Conservation (phyloP, 2,329 filamentous ascomycete species). For the Stagonosporopsis vannaccii region DNA sequence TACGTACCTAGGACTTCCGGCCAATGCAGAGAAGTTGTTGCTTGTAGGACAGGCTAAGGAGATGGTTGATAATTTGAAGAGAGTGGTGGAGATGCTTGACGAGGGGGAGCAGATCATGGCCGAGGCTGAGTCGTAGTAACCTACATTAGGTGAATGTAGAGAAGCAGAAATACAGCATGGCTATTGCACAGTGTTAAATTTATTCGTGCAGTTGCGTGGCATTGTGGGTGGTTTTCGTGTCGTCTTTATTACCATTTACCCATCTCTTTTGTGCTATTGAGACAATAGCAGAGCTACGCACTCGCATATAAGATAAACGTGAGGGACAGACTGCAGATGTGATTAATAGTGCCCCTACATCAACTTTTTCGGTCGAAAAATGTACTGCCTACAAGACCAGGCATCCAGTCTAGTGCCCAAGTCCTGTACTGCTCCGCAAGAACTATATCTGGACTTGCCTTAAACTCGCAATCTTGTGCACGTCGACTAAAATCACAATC, state of each 20-base stretch:
- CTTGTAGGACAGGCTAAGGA: constrained; percentile 86
- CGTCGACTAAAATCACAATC: not conserved
- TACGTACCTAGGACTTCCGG: constrained; percentile 90
- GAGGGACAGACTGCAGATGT: not conserved
- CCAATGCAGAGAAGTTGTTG: constrained; percentile 94
- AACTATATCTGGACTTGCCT: no score
- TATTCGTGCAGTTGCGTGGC: not conserved
- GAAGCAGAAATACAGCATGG: not conserved
- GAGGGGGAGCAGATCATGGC: constrained; percentile 91
- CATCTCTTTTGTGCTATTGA: constrained; percentile 2
- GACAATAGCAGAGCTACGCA: not conserved
- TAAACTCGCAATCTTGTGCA: no score
- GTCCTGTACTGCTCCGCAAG: not conserved
- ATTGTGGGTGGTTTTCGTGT: constrained; percentile 10
- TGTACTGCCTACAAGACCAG: not conserved
- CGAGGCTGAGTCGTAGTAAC: constrained; percentile 54
- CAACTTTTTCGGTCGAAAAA: no score
- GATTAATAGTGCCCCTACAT: no score
- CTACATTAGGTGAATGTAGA: not conserved
- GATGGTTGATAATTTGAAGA: constrained; percentile 83
- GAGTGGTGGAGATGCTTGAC: constrained; percentile 86
- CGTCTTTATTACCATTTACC: constrained; percentile 18
- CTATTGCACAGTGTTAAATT: not conserved
- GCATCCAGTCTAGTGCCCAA: not conserved
- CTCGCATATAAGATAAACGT: not conserved